Percentiles rank a stretch among this genome's conserved stretches.
phyloP scores from a whole-genome alignment of 208 protist genomes.

The Kentomonas sorsogonicus region DNA sequence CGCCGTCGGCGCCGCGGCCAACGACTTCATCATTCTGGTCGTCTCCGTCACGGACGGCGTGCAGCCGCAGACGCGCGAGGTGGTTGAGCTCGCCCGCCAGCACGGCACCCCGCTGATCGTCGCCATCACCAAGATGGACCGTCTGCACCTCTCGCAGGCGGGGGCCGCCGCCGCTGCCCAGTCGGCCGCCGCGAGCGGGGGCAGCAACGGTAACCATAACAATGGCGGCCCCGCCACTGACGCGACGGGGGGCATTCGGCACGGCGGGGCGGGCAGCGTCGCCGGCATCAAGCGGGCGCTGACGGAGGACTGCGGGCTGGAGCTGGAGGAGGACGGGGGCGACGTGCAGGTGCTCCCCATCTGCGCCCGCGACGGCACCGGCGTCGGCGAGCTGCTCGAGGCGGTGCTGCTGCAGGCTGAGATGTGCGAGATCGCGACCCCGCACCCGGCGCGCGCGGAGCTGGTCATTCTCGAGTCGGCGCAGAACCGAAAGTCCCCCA shows the following conservation, averaged over 20 bases:
- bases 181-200: no score
- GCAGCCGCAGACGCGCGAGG: slow-evolving; percentile 92
- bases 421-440: slow-evolving; percentile 83
- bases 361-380: slow-evolving; percentile 81
- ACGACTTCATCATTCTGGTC: slow-evolving; percentile 96
- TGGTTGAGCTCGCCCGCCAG: slow-evolving; percentile 72
- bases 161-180: no score
- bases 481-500: slow-evolving; percentile 25
- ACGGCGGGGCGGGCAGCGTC: no score
- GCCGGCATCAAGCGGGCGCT: slow-evolving; percentile 88
- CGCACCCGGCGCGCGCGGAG: slow-evolving; percentile 67
- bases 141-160: no score
- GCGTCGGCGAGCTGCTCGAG: slow-evolving; percentile 87
- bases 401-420: slow-evolving; percentile 86
- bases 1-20: slow-evolving; percentile 89
- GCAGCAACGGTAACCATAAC: no score
- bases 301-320: slow-evolving; percentile 52
- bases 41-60: slow-evolving; percentile 95
- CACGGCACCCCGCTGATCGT: slow-evolving; percentile 89
- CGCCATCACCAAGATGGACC: slow-evolving; percentile 97
- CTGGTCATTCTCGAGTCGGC: slow-evolving; percentile 92
- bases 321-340: slow-evolving; percentile 93
- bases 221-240: slow-evolving; percentile 79
- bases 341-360: slow-evolving; percentile 90
- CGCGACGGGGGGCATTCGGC: no score